Percentiles rank a stretch among this genome's conserved stretches.
phyloP scores from a whole-genome alignment of 768 basidiomycete species.

The Russula emetica region DNA sequence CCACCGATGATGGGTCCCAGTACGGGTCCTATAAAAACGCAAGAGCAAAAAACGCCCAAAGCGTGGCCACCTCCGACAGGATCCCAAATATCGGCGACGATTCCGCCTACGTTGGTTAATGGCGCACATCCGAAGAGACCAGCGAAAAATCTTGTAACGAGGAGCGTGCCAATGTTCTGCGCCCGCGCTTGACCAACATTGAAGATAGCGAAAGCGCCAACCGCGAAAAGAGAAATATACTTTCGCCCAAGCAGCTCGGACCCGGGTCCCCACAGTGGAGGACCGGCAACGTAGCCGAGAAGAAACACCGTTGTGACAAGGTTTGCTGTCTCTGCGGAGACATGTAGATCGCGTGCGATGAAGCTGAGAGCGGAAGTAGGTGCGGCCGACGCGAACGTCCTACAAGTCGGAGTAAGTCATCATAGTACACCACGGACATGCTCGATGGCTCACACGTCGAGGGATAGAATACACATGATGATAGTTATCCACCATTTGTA shows the following conservation, averaged over 20 bases:
- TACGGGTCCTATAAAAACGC: background rate
- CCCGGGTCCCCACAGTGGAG: background rate
- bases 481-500: background rate
- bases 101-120: background rate
- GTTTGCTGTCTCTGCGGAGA: background rate
- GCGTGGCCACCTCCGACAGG: background rate
- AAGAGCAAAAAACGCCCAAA: background rate
- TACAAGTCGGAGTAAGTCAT: background rate
- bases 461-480: background rate
- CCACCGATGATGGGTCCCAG: background rate
- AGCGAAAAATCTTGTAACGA: background rate
- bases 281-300: background rate
- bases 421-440: background rate
- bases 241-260: background rate
- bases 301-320: background rate
- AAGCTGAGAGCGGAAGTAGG: background rate
- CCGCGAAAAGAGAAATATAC: background rate
- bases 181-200: background rate
- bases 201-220: background rate
- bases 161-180: background rate
- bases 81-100: background rate
- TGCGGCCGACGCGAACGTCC: background rate
- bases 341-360: background rate
- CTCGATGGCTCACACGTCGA: background rate
- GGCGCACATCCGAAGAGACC: background rate